These are phyloP conservation scores for Boletus subparvulus DNA, from an alignment of 768 basidiomycete species.

Conservation along the genomic window DNA sequence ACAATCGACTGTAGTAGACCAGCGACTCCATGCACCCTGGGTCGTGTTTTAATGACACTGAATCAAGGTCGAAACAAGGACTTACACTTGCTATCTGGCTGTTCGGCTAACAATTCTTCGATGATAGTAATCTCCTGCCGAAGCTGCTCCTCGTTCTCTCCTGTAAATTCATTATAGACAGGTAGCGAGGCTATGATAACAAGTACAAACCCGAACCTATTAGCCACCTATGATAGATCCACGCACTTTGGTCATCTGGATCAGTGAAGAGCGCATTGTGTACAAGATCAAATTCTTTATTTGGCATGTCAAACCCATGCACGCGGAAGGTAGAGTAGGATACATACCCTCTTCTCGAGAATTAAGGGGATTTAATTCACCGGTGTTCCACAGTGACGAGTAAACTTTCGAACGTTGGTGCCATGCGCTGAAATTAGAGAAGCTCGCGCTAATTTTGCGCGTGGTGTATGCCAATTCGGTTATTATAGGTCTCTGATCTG, in stretches of 20 bases:
- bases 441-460: conserved; percentile 88
- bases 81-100: conserved; percentile 92
- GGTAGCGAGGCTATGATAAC: neutral
- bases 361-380: conserved; percentile 48
- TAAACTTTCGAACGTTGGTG: conserved; percentile 91
- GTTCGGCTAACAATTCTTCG: conserved; percentile 79
- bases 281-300: conserved; percentile 85
- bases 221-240: conserved; percentile 99
- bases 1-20: conserved; percentile 75
- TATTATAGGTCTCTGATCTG: conserved; percentile 49
- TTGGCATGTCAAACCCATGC: neutral
- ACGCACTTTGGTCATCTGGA: conserved; percentile 93
- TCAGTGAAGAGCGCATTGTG: conserved; percentile 96
- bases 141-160: conserved; percentile 56
- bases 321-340: neutral
- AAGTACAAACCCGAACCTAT: conserved; percentile 65
- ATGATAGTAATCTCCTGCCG: conserved; percentile 77
- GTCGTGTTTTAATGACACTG: neutral
- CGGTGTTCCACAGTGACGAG: conserved; percentile 59
- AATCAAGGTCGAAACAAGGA: neutral
- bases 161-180: conserved; percentile 37
- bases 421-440: conserved; percentile 99
- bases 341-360: conserved; percentile 68
- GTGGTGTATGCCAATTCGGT: conserved; percentile 86
- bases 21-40: conserved; percentile 95